phyloP scores from a whole-genome alignment of 768 basidiomycete genomes.

The Amanita polypyramis region DNA sequence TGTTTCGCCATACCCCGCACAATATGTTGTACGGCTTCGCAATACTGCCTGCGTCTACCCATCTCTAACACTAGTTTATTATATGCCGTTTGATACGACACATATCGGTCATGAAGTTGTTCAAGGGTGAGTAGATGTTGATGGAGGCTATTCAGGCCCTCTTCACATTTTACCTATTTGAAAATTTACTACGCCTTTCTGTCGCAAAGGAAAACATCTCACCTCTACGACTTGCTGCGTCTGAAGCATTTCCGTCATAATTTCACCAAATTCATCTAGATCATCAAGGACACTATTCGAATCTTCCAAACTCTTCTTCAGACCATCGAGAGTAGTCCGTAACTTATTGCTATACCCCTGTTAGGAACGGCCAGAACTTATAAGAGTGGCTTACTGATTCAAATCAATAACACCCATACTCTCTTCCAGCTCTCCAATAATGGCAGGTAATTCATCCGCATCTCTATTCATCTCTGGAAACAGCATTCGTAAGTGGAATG shows the following conservation, averaged over 20 bases:
- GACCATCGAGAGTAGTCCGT: constrained; percentile 27
- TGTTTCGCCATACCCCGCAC: constrained; percentile 57
- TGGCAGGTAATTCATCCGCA: constrained; percentile 64
- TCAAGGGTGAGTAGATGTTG: constrained; percentile 52
- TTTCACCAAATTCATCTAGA: constrained; percentile 68
- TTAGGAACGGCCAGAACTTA: constrained; percentile 1
- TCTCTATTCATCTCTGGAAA: constrained; percentile 68
- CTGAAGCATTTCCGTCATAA: constrained; percentile 70
- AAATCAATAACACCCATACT: constrained; percentile 39
- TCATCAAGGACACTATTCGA: constrained; percentile 45
- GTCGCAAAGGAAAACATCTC: constrained; percentile 7
- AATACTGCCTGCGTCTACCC: constrained; percentile 53
- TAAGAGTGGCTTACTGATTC: constrained; percentile 37
- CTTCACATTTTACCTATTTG: constrained; percentile 37
- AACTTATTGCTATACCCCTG: constrained; percentile 37
- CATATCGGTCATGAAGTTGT: constrained; percentile 54
- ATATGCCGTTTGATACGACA: constrained; percentile 64
- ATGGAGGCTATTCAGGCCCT: constrained; percentile 45
- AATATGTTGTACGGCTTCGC: constrained; percentile 54
- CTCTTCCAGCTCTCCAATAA: constrained; percentile 64
- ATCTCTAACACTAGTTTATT: constrained; percentile 68
- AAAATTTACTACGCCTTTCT: not conserved
- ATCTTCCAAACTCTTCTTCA: constrained; percentile 37
- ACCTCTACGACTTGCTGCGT: constrained; percentile 66
- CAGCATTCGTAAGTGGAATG: not conserved